Evolutionary conservation across 352 stramenopile genomes (phyloP).

Genomic region (Aphanomyces stellatus): DNA sequence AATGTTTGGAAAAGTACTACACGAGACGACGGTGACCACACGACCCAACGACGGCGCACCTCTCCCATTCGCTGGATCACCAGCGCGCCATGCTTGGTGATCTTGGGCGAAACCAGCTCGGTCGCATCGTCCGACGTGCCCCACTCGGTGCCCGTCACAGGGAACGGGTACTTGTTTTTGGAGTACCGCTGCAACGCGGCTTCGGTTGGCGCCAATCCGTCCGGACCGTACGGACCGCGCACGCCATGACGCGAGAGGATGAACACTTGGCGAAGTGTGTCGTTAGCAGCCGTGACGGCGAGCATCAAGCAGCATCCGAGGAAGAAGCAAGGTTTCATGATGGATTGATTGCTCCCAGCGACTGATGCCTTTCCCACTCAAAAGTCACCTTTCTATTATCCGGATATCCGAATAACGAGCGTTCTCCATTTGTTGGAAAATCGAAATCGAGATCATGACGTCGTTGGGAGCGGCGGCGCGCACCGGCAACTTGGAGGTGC

Average conservation of each 20-base stretch:
- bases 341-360: too few relatives aligned
- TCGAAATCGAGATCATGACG: neutral
- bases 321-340: too few relatives aligned
- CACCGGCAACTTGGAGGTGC: neutral
- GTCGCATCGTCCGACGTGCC: conserved; percentile 54
- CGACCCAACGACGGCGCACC: conserved; percentile 20
- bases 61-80: conserved; percentile 58
- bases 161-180: conserved; percentile 44
- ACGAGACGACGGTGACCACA: conserved; percentile 14
- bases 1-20: conserved; percentile 61
- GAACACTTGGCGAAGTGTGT: conserved; percentile 36
- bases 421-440: neutral
- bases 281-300: neutral
- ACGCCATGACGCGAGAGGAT: conserved; percentile 66
- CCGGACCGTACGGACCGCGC: conserved; percentile 60
- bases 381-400: neutral
- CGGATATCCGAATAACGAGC: neutral
- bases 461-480: conserved; percentile 2
- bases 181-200: conserved; percentile 52
- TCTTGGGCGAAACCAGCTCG: conserved; percentile 63
- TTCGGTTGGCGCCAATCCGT: conserved; percentile 35
- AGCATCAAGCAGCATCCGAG: neutral
- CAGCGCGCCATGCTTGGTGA: conserved; percentile 62
- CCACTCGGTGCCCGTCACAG: conserved; percentile 44
- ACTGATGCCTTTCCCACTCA: too few relatives aligned